Evolutionary conservation across 768 basidiomycete species (phyloP), one percentile per base, ranked within the genome.

Genomic region (Infundibulicybe gibba): DNA sequence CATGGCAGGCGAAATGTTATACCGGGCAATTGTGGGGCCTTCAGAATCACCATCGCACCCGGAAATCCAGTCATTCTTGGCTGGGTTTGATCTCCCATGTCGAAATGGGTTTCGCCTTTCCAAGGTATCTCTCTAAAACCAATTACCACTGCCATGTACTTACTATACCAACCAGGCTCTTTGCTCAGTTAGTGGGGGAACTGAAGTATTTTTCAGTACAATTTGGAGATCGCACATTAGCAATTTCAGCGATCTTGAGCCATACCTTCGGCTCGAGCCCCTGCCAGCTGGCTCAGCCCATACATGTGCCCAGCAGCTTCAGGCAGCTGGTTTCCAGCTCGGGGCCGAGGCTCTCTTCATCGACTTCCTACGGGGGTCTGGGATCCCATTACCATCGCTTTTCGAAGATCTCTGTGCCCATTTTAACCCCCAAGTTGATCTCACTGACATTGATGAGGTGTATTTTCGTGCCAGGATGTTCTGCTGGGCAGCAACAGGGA

Each of bases 21-120:
- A 49, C 21, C 31, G 42, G 21, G 37, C 43, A n/a, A 38, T 44
- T 13, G 35, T 49, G 30, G 48, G 48, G 12, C 32, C 43, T 14
- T n/a, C 16, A 2, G 48, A 20, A 40, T n/a, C n/a, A n/a, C 32
- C 21, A 12, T 19, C 31, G 10, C 48, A 44, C 34, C 43, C 48
- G 15, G 43, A 49, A 11, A 43, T 34, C 19, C 42, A 49, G 48
- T 25, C 43, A 20, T 49, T 49, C 30, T 16, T 44, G 9, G 10
- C 12, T 19, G 48, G 43, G 5, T 49, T 43, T 16, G 34, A 16
- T 37, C 38, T 49, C 38, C 42, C 42, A 33, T 49, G 48, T 14
- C n/a, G 14, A 17, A 49, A 49, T 49, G 48, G 48, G 11, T 49
- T 49, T 44, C 13, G 16, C 30, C 39, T 49, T 49, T 9, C 10